These are phyloP conservation scores for Rubia tinctorum DNA, from an alignment of 305 asterid species.

Conservation along the genomic window DNA sequence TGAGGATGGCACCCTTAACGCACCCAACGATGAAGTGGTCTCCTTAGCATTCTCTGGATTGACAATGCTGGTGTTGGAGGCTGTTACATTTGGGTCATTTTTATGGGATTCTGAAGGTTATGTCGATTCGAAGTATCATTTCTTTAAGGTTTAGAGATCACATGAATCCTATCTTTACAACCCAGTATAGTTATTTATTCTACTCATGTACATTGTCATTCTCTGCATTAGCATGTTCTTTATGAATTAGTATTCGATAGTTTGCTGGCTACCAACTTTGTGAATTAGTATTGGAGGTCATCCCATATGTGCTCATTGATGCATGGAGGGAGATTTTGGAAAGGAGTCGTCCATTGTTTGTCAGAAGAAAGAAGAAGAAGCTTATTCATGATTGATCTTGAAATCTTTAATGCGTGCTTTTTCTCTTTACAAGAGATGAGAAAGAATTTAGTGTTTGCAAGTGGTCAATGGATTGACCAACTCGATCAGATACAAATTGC, in stretches of 20 bases:
- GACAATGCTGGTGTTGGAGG: slow-evolving; percentile 82
- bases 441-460: too few species aligned
- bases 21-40: slow-evolving; percentile 61
- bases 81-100: slow-evolving; percentile 93
- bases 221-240: neutral
- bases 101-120: slow-evolving; percentile 85
- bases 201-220: slow-evolving; percentile 6
- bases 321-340: too few species aligned
- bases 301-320: neutral
- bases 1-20: slow-evolving; percentile 64
- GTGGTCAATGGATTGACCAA: too few species aligned
- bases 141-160: slow-evolving; percentile 50
- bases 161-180: slow-evolving; percentile 13
- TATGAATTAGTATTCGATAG: neutral
- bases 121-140: slow-evolving; percentile 68
- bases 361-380: too few species aligned
- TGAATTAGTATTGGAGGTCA: too few species aligned
- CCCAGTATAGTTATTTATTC: slow-evolving; percentile 1
- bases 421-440: too few species aligned
- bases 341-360: too few species aligned
- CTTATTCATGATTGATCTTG: too few species aligned
- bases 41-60: slow-evolving; percentile 69
- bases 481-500: too few species aligned
- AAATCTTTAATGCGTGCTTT: too few species aligned
- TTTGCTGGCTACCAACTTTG: neutral